Base-by-base conservation (phyloP, 441 rosid genomes). In the Omphalea diandra region DNA sequence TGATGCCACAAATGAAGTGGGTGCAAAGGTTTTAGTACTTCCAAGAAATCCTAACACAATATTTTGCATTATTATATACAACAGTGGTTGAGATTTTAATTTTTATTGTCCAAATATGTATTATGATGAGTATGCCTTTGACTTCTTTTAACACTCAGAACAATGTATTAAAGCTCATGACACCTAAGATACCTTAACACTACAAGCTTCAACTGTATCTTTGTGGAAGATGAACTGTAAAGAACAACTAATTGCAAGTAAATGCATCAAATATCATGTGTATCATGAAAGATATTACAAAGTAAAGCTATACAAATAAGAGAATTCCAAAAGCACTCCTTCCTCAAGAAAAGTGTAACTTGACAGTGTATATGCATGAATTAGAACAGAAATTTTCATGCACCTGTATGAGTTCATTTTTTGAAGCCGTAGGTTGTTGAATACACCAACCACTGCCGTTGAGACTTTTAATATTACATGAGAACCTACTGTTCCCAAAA, bases 401-500 rank as follows among this genome's bases (percentile, higher is more conserved):
- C 72, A 67, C 65, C 74, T 49, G 56, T 61, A 38, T 58, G 68
- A 73, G 24, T 47, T 59, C 50, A 52, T 38, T 20, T 40, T 7
- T 47, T 36, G 71, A 64, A 8, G 35, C 54, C 47, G 26, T 22
- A 63, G 20, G 46, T 63, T 55, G 62, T 32, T 17, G 31, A 3
- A 55, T 8, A 27, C 44, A 57, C 61, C 64, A 40, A 70, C 36
- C 62, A 72, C 40, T 12, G 54, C 40, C 52, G n/a, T 60, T 35
- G 24, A 32, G 27, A 61, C 63, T 18, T n/a, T n/a, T 53, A 74
- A 11, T 74, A 63, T 56, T 59, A 50, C 70, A 72, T 63, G 69
- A 67, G 54, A 75, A 71, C 56, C 73, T 83, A 84, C 33, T 78
- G 71, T 69, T 88, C 83, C 94, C 87, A 83, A 66, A 86, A 84